Percentiles rank a stretch among this genome's conserved stretches.
These are phyloP conservation scores for Bolboschoenus planiculmis DNA, from an alignment of 176 grass and related monocot species.

Conservation along the genomic window DNA sequence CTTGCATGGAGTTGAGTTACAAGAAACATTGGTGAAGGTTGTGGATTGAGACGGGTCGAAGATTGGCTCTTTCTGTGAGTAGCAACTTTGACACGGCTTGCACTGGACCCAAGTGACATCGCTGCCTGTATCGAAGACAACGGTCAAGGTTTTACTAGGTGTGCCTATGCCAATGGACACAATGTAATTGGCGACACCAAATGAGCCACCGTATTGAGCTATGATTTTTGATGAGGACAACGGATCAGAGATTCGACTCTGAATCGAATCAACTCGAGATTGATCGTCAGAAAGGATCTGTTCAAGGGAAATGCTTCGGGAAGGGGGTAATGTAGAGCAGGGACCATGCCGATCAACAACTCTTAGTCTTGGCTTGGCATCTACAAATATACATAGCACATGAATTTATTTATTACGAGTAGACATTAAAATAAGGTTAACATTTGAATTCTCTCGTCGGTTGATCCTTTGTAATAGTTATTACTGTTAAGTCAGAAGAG, in stretches of 20 bases:
- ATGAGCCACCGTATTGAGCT: neutral
- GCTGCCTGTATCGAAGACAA: constrained; percentile 35
- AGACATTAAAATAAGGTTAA: neutral
- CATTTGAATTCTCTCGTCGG: neutral
- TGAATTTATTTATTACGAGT: neutral
- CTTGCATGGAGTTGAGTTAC: neutral
- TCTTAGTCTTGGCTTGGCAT: neutral
- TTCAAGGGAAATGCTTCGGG: neutral
- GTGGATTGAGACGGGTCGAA: constrained; percentile 31
- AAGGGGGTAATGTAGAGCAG: neutral
- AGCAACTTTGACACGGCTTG: constrained; percentile 24
- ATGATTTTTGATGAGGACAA: neutral
- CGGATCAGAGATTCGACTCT: neutral
- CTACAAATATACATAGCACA: neutral
- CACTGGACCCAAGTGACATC: constrained; percentile 24
- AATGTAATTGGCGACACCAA: constrained; percentile 18
- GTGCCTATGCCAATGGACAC: constrained; percentile 36
- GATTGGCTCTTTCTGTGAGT: constrained; percentile 14
- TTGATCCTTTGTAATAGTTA: neutral
- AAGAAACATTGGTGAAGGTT: constrained; percentile 27
- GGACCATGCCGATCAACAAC: constrained; percentile 1
- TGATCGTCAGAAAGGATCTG: constrained; percentile 10
- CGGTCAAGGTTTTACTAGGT: neutral
- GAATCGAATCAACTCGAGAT: constrained; percentile 16
- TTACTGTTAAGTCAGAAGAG: no score